These are phyloP conservation scores for Polyrhizophydium stewartii DNA, from an alignment of 371 early-diverging fungal species.

Conservation along the genomic window DNA sequence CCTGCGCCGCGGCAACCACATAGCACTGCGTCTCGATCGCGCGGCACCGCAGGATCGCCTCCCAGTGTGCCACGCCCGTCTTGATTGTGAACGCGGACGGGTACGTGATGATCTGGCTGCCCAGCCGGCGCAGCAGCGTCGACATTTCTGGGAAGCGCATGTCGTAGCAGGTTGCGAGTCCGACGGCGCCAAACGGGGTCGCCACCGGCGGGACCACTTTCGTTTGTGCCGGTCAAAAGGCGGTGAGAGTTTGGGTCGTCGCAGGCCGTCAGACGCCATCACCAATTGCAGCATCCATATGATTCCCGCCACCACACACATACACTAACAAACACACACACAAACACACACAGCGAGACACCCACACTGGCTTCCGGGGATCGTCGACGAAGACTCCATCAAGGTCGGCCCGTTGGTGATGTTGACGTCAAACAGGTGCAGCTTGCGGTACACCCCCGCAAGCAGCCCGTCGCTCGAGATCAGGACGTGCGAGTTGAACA, in stretches of 20 bases:
- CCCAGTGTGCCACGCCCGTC: constrained; percentile 85
- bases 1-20: constrained; percentile 76
- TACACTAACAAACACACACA: too few relatives aligned
- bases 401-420: constrained; percentile 56
- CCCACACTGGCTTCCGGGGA: constrained; percentile 42
- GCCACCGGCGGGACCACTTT: constrained; percentile 44
- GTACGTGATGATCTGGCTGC: constrained; percentile 71
- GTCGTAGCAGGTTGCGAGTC: constrained; percentile 74
- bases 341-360: neutral
- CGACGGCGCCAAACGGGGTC: constrained; percentile 70
- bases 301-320: too few relatives aligned
- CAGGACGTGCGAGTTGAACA: constrained; percentile 69
- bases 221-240: neutral
- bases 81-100: constrained; percentile 84
- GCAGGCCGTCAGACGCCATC: neutral
- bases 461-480: constrained; percentile 58
- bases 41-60: constrained; percentile 71
- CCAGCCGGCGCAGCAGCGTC: constrained; percentile 48
- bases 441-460: constrained; percentile 62
- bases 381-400: constrained; percentile 60
- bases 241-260: neutral
- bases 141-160: constrained; percentile 75
- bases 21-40: constrained; percentile 83
- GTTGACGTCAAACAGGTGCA: constrained; percentile 74
- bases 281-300: too few relatives aligned